Conservation (phyloP, 306 rosid species). For the Prinsepia uniflora region DNA sequence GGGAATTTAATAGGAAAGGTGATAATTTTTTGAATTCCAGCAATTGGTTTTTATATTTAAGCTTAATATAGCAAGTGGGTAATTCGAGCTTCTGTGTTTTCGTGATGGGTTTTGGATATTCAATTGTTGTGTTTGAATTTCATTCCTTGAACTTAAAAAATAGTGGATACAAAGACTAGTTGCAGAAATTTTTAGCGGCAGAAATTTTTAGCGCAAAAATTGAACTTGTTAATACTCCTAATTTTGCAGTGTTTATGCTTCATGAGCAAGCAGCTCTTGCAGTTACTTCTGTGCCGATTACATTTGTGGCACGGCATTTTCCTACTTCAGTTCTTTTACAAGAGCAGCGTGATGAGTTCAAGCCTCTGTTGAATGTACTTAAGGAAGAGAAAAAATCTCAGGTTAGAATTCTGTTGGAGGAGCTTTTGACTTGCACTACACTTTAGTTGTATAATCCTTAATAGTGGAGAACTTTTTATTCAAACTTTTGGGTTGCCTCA, state of each 20-base stretch:
- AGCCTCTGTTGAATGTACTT: conserved; percentile 39
- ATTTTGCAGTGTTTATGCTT: conserved; percentile 49
- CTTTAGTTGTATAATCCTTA: not conserved
- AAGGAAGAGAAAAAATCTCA: conserved; percentile 62
- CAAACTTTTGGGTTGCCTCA: not conserved
- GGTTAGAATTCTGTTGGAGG: conserved; percentile 37
- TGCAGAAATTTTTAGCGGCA: not conserved
- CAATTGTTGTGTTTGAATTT: not conserved
- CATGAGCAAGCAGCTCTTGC: conserved; percentile 56
- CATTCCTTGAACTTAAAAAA: not conserved
- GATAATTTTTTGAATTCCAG: not conserved
- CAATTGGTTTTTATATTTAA: not conserved
- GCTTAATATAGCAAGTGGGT: not conserved
- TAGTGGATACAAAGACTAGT: not conserved
- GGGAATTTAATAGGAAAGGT: not conserved
- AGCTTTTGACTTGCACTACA: not conserved
- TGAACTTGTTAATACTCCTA: conserved; percentile 21
- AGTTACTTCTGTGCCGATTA: conserved; percentile 39
- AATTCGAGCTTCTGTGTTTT: not conserved
- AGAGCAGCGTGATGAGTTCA: conserved; percentile 77
- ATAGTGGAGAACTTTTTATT: not conserved
- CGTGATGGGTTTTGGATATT: not conserved
- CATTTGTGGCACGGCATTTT: conserved; percentile 49
- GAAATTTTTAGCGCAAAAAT: not conserved
- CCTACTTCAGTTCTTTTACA: conserved; percentile 65